Conservation (phyloP, 371 early-diverging fungal species). For the Saksenaea oblongispora region DNA sequence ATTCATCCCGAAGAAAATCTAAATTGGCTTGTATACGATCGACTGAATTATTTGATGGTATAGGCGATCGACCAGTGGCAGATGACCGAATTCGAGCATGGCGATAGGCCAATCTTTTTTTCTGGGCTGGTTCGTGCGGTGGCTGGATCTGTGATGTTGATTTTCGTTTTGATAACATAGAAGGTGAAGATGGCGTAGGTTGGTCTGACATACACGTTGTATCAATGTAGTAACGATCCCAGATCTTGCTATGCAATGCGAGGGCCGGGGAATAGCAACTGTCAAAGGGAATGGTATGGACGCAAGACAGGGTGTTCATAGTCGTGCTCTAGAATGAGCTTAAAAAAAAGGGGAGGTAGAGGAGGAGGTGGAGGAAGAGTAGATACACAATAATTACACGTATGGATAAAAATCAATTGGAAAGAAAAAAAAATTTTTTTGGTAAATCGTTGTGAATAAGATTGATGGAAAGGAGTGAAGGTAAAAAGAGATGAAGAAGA, state of each 20-base stretch:
- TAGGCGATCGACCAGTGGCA: neutral
- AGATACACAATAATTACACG: too few species aligned
- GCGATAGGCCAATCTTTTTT: neutral
- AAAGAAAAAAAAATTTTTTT: neutral
- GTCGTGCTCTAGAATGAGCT: neutral
- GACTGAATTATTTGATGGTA: neutral
- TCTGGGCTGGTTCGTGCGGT: slow-evolving; percentile 4
- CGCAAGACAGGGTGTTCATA: too few species aligned
- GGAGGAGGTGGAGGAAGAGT: neutral
- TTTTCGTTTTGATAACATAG: neutral
- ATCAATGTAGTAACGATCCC: neutral
- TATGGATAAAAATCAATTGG: neutral
- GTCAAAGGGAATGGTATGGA: neutral
- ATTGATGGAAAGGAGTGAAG: neutral
- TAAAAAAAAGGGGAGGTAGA: neutral
- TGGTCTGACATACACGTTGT: neutral
- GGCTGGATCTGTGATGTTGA: neutral
- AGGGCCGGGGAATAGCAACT: neutral
- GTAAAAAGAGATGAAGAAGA: neutral
- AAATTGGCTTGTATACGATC: slow-evolving; percentile 13
- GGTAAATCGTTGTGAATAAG: neutral
- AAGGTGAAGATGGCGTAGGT: neutral
- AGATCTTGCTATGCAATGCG: neutral
- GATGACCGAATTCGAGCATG: neutral
- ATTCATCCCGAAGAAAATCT: slow-evolving; percentile 17